Evolutionary conservation across 1,284 basidiomycete species (phyloP).

Genomic region (Marasmius fiardii): DNA sequence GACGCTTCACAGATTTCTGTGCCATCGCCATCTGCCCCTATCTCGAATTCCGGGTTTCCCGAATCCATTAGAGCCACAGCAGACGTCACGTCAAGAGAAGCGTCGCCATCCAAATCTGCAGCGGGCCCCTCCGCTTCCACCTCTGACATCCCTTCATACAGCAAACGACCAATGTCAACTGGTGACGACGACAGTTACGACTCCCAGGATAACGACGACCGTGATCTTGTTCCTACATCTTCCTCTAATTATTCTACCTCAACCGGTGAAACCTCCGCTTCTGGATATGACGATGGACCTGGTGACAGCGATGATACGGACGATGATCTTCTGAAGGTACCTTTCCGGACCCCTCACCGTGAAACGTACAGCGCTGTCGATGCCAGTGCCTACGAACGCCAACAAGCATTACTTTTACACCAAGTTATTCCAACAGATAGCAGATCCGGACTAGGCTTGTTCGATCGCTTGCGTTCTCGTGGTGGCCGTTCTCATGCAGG

Average conservation of each 20-base stretch:
- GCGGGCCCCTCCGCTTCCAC: background rate
- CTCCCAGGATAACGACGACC: background rate
- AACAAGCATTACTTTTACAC: conserved; percentile 25
- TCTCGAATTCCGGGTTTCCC: background rate
- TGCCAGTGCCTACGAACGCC: conserved; percentile 51
- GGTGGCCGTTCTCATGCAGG: conserved; percentile 3
- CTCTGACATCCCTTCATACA: background rate
- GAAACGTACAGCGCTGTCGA: conserved; percentile 74
- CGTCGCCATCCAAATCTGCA: too few species aligned
- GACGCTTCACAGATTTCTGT: background rate
- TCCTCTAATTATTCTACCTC: conserved; percentile 17
- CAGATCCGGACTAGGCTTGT: background rate
- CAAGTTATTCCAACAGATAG: conserved; percentile 3
- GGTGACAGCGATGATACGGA: conserved; percentile 36
- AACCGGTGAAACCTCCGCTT: conserved; percentile 13
- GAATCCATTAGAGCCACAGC: background rate
- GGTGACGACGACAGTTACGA: background rate
- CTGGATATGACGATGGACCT: conserved; percentile 9
- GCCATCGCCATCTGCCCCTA: background rate
- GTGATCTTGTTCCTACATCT: conserved; percentile 16
- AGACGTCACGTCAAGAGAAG: too few species aligned
- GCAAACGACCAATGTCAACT: background rate
- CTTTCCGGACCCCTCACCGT: conserved; percentile 62
- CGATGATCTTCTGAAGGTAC: conserved; percentile 24
- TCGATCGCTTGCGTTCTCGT: conserved; percentile 1